Evolutionary conservation across 805 yeast genomes (phyloP), one percentile per base, ranked within the genome.

Genomic region (Wickerhamomyces queroliae): DNA sequence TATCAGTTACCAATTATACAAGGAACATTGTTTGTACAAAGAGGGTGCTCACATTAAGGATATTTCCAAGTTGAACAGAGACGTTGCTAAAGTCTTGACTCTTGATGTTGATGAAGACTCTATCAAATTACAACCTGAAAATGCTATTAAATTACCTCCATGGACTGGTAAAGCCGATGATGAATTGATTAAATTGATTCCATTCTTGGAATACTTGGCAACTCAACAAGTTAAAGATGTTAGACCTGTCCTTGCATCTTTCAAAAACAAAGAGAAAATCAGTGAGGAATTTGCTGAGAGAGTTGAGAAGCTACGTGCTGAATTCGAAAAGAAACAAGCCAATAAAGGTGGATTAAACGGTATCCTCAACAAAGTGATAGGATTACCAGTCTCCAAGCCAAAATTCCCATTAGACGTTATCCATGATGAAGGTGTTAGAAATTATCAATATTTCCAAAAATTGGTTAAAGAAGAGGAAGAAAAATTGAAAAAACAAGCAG

Each of bases 41-140:
- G 93, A 93, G 56, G 96, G 96, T 42, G 80, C 82, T 49, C 75
- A 86, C 49, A 77, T 93, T 61, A 93, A 93, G 68, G 99, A 93
- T 64, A 72, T 93, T 58, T 74, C 86, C 36, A 78, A 86, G 61
- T 69, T 93, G 73, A 91, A 93, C 72, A 84, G 99, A 68, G 97
- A 90, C 58, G 67, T 88, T 53, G 73, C 75, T 35, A 91, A 89
- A 65, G 78, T 88, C 41, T 66, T 95, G 40, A 75, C 84, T 43
- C 65, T 93, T 44, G 99, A 95, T 58, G 78, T 83, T 30, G 79
- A 83, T 52, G 78, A 77, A 32, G 84, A 80, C 32, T 71, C 84
- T 29, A 81, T 76, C 55, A 72, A 83, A 33, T 61, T 86, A 62
- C 97, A 91, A 68, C 96, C 96, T 3, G 96, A 90, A 53, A 93